These are phyloP conservation scores for Phialophora expanda DNA, from an alignment of 2,329 filamentous ascomycete species.

Conservation along the genomic window DNA sequence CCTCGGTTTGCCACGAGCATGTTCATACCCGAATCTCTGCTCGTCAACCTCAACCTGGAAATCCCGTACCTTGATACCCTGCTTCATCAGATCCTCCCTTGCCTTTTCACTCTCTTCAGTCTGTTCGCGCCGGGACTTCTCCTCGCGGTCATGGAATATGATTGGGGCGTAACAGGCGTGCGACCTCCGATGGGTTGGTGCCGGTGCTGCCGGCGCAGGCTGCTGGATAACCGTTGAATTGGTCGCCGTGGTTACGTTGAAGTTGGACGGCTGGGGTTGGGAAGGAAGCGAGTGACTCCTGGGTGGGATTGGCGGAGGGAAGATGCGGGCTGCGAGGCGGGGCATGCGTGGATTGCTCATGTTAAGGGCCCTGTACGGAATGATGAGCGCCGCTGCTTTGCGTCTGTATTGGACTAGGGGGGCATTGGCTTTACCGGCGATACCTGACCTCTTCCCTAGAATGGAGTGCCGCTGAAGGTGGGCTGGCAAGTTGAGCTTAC, in stretches of 20 bases:
- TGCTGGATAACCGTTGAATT: slow-evolving; percentile 1
- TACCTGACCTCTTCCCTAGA: not conserved
- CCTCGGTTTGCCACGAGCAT: not conserved
- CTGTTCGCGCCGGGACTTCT: slow-evolving; percentile 19
- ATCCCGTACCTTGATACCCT: slow-evolving; percentile 34
- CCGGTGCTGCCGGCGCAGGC: slow-evolving; percentile 2
- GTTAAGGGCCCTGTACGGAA: slow-evolving; percentile 1
- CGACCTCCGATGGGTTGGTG: slow-evolving; percentile 4
- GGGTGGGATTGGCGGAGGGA: slow-evolving; percentile 14
- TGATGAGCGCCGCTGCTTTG: slow-evolving; percentile 1
- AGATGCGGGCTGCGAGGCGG: slow-evolving; percentile 22
- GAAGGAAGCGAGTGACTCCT: not conserved
- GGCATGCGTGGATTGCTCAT: slow-evolving; percentile 25
- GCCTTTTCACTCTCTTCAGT: slow-evolving; percentile 27
- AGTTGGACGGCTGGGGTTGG: not conserved
- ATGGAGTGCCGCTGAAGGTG: not conserved
- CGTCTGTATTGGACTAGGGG: not conserved
- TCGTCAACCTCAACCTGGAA: slow-evolving; percentile 33
- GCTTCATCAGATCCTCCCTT: slow-evolving; percentile 26
- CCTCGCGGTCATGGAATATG: slow-evolving; percentile 18
- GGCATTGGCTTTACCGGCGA: not conserved
- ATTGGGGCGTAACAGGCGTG: slow-evolving; percentile 11
- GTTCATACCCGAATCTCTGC: not conserved
- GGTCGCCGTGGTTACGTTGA: not conserved
- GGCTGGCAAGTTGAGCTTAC: not conserved